Evolutionary conservation across 164 flowering plant species (phyloP).

Genomic region (Piper longum): DNA sequence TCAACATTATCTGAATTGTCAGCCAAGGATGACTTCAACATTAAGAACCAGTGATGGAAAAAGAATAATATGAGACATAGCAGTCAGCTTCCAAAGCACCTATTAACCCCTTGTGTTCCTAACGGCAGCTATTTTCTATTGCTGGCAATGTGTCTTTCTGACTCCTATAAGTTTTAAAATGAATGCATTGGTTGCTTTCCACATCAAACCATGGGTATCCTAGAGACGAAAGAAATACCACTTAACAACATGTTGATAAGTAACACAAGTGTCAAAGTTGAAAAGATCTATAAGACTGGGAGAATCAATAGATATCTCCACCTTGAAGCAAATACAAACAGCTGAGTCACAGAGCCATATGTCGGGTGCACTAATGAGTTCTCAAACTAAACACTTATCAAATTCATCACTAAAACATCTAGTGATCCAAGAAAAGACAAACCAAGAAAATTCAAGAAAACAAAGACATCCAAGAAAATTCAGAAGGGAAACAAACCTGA

Average conservation of each 20-base stretch:
- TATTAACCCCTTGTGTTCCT: neutral
- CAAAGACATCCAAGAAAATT: neutral
- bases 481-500: conserved; percentile 34
- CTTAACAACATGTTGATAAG: too few relatives aligned
- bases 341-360: too few relatives aligned
- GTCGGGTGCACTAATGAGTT: too few relatives aligned
- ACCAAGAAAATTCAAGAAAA: neutral
- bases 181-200: too few relatives aligned
- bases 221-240: too few relatives aligned
- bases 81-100: neutral
- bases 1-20: neutral
- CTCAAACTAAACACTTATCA: neutral
- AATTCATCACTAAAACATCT: neutral
- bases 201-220: too few relatives aligned
- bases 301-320: too few relatives aligned
- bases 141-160: too few relatives aligned
- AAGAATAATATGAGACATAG: neutral
- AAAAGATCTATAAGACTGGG: too few relatives aligned
- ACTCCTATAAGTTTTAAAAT: too few relatives aligned
- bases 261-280: neutral
- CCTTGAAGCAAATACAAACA: too few relatives aligned
- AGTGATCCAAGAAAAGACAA: neutral
- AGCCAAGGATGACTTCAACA: neutral
- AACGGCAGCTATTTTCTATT: neutral
- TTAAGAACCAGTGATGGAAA: neutral